Evolutionary conservation across 192 early-diverging fungal species (phyloP).

Genomic region (Coemansia furcata): DNA sequence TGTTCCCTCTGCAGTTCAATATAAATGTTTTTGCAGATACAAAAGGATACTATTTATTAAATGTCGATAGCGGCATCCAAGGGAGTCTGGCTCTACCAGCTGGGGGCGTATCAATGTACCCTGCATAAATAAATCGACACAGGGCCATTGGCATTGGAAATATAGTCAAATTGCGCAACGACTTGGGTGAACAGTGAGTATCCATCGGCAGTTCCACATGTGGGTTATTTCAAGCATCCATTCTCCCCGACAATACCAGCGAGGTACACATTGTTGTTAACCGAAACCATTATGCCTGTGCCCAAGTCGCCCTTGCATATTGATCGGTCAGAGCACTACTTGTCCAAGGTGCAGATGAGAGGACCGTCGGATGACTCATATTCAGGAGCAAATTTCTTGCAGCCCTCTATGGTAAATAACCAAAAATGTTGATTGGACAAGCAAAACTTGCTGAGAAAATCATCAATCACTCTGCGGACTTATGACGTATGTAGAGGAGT

Average conservation of each 20-base stretch:
- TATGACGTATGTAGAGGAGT: too few species aligned
- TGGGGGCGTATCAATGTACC: background rate
- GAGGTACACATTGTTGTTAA: background rate
- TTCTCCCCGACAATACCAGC: conserved; percentile 16
- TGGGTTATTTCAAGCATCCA: background rate
- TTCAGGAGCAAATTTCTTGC: background rate
- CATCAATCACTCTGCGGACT: too few species aligned
- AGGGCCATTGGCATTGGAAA: conserved; percentile 7
- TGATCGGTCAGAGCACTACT: background rate
- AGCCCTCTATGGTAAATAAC: too few species aligned
- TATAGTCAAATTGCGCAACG: conserved; percentile 12
- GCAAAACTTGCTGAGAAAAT: too few species aligned
- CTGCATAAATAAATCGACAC: background rate
- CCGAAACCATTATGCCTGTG: background rate
- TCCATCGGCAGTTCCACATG: conserved; percentile 11
- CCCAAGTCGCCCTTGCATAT: conserved; percentile 20
- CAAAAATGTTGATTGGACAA: too few species aligned
- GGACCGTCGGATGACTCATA: conserved; percentile 5
- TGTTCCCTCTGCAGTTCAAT: background rate
- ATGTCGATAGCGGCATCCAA: background rate
- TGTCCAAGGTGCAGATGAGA: conserved; percentile 12
- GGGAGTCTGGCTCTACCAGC: background rate
- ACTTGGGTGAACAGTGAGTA: conserved; percentile 18
- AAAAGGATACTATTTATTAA: background rate
- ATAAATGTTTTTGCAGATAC: background rate